Evolutionary conservation across 768 basidiomycete genomes (phyloP).

Genomic region (Leccinellum albellum): DNA sequence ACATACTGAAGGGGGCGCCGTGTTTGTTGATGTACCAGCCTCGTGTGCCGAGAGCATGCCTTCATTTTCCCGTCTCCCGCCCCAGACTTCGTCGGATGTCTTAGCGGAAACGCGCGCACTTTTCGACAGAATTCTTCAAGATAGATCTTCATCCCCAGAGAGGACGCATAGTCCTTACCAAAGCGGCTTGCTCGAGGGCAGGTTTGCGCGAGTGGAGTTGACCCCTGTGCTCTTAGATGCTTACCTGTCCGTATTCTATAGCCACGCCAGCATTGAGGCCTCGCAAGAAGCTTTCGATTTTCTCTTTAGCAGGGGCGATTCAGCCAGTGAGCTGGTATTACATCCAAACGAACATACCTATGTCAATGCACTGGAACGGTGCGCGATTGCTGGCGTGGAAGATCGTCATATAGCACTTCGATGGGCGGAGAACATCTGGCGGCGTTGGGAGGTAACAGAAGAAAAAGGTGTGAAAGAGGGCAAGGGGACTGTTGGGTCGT

Average conservation of each 20-base stretch:
- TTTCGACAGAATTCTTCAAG: constrained; percentile 56
- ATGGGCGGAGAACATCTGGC: constrained; percentile 66
- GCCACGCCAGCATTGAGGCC: constrained; percentile 49
- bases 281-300: constrained; percentile 48
- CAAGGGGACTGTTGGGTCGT: constrained; percentile 16
- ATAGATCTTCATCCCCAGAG: constrained; percentile 21
- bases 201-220: constrained; percentile 56
- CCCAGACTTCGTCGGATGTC: constrained; percentile 71
- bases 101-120: constrained; percentile 65
- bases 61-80: constrained; percentile 52
- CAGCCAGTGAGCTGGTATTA: constrained; percentile 23
- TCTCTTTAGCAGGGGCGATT: constrained; percentile 40
- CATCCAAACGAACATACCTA: constrained; percentile 52
- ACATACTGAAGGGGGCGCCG: background rate
- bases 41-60: constrained; percentile 6
- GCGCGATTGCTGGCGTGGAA: constrained; percentile 39
- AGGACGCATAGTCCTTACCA: background rate
- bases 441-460: constrained; percentile 55
- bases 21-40: constrained; percentile 1
- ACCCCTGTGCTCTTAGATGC: constrained; percentile 69
- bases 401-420: constrained; percentile 47
- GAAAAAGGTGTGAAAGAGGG: constrained; percentile 30
- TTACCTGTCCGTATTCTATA: constrained; percentile 75
- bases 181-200: constrained; percentile 21
- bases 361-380: constrained; percentile 66